phyloP scores from a whole-genome alignment of 176 grass and related monocot species.

The Olyra latifolia region DNA sequence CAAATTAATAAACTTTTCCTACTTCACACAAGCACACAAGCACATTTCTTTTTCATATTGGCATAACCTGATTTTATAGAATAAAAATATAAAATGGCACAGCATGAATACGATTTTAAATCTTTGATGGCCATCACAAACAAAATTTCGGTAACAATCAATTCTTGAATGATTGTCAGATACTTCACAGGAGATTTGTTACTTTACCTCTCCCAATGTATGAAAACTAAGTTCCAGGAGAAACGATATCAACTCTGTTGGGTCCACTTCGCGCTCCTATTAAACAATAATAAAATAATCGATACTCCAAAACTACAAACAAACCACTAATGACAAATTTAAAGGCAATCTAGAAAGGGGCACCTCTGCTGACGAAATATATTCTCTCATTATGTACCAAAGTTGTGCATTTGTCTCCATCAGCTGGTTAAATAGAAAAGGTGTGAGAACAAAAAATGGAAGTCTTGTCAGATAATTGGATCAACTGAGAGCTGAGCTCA shows the following conservation, averaged over 20 bases:
- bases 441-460: constrained; percentile 27
- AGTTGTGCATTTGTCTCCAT: constrained; percentile 96
- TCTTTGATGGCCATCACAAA: background rate
- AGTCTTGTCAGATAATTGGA: constrained; percentile 22
- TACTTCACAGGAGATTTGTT: background rate
- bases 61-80: background rate
- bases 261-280: constrained; percentile 92
- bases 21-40: background rate
- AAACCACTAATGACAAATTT: constrained; percentile 2
- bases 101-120: background rate
- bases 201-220: constrained; percentile 67
- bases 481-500: constrained; percentile 32
- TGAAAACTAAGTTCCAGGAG: constrained; percentile 97
- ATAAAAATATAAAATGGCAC: background rate
- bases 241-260: constrained; percentile 86
- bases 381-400: constrained; percentile 99
- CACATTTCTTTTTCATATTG: background rate
- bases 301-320: background rate
- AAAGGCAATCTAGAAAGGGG: constrained; percentile 12
- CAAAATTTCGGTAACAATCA: background rate
- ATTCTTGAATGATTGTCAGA: constrained; percentile 19
- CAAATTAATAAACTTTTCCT: background rate
- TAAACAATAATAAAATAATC: constrained; percentile 25
- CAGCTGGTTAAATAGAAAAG: constrained; percentile 58
- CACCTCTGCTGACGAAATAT: constrained; percentile 95